Base-by-base conservation (phyloP, 345 rosid genomes). In the Bruguiera gymnorhiza region DNA sequence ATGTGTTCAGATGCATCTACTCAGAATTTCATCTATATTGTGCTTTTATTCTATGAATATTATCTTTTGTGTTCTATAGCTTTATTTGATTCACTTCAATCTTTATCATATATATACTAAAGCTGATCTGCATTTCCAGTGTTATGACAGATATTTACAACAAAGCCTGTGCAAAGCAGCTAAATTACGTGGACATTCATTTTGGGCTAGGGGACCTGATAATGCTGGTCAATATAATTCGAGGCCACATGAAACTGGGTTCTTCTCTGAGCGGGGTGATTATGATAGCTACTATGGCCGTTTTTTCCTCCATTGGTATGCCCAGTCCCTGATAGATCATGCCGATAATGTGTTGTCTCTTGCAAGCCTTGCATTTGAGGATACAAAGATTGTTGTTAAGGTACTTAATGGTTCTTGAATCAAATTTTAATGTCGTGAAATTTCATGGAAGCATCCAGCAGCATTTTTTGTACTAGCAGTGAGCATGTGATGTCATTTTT, bases 221-320 rank as follows among this genome's bases (percentile, higher is more conserved):
- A 91, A 88, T 82, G 85, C 91, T 63, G 97, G 98, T 73, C 92
- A 93, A 27, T 89, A 89, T 78, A 89, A 85, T 79, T 93, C 94
- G 24, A 83, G 86, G 76, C 96, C 97, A n/a, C 92, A 93, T 70
- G 96, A 89, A 82, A 93, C 98, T 21, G 87, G 90, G 9, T 93
- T 91, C 78, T 93, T 93, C 72, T 89, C 88, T 68, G 97, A 91
- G 76, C 83, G 88, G 64, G 98, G 98, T 72, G 97, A 91, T 80
- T 93, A 93, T 63, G 96, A 93, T 79, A 86, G 98, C 84, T 91
- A 86, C 84, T 89, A 82, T 19, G 98, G 98, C 57, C 97, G 90
- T 70, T 93, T 93, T 83, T 93, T 93, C 83, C 85, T 93, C 73
- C 84, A 84, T 8, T 93, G 98, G 98, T 93, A 93, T 75, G 80